These are phyloP conservation scores for Panellus pusillus DNA, from an alignment of 768 basidiomycete genomes.

Conservation along the genomic window DNA sequence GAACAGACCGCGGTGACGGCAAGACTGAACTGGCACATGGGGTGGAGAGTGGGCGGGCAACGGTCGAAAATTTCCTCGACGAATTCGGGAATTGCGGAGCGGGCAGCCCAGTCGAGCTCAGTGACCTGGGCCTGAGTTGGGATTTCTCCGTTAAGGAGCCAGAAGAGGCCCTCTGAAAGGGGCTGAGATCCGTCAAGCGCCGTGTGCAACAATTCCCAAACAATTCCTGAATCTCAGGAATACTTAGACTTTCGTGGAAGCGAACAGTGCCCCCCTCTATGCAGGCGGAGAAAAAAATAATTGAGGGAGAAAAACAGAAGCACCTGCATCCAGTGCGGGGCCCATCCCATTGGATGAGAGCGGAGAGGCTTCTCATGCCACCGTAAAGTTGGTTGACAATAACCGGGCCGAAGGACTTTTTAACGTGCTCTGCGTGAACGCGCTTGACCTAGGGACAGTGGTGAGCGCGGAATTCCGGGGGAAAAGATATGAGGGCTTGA, in stretches of 20 bases:
- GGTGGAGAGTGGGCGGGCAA: constrained; percentile 91
- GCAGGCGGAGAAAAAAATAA: constrained; percentile 8
- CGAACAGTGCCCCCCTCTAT: constrained; percentile 95
- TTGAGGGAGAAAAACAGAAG: background rate
- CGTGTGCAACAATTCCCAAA: constrained; percentile 88
- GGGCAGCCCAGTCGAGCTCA: constrained; percentile 93
- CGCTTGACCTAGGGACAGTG: constrained; percentile 63
- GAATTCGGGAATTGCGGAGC: constrained; percentile 86
- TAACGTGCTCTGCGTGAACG: constrained; percentile 82
- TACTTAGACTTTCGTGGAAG: constrained; percentile 95
- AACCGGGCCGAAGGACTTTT: constrained; percentile 92
- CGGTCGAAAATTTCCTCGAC: constrained; percentile 96
- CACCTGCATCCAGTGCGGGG: constrained; percentile 92
- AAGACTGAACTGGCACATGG: constrained; percentile 97
- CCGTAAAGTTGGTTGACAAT: constrained; percentile 90
- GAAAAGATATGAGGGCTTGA: too few species aligned
- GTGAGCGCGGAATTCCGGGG: constrained; percentile 11
- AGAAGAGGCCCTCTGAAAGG: constrained; percentile 92
- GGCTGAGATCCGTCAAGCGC: constrained; percentile 88
- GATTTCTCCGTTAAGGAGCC: constrained; percentile 94
- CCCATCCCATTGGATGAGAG: constrained; percentile 99
- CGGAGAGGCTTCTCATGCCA: constrained; percentile 86
- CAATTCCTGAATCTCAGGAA: constrained; percentile 84
- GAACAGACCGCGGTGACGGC: constrained; percentile 85
- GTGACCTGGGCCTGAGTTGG: constrained; percentile 88